These are phyloP conservation scores for Aaosphaeria pasadenensis DNA, from an alignment of 2,329 filamentous ascomycete genomes.

Conservation along the genomic window DNA sequence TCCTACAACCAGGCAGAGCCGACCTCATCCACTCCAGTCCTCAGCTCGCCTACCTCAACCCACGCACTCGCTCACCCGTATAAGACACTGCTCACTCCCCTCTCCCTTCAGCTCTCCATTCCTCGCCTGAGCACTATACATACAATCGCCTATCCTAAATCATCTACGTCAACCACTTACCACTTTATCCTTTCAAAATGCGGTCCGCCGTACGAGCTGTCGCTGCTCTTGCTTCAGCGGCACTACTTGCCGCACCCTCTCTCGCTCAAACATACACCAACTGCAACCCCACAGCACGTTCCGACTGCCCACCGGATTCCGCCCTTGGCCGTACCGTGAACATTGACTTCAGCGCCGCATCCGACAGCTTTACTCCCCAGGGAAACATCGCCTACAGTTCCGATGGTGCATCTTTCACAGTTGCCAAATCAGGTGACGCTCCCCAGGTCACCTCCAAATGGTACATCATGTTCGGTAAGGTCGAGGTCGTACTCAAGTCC, in stretches of 20 bases:
- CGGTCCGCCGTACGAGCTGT: conserved; percentile 31
- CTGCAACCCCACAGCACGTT: conserved; percentile 56
- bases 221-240: conserved; percentile 38
- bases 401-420: conserved; percentile 78
- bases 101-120: neutral
- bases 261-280: conserved; percentile 53
- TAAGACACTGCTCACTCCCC: neutral
- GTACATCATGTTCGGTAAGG: conserved; percentile 98
- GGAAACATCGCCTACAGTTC: conserved; percentile 70
- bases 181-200: conserved; percentile 18
- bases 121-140: neutral
- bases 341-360: conserved; percentile 76
- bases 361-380: conserved; percentile 72
- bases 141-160: conserved; percentile 1
- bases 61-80: too few relatives aligned
- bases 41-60: neutral
- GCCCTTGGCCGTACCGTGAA: conserved; percentile 79
- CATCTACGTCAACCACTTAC: neutral
- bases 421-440: conserved; percentile 73
- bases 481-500: conserved; percentile 80
- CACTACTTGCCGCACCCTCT: conserved; percentile 38
- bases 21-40: neutral
- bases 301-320: conserved; percentile 67
- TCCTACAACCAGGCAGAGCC: neutral
- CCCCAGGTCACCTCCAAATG: conserved; percentile 86